phyloP scores from a whole-genome alignment of 495 filamentous ascomycete species.

The Aspergillus affinis region DNA sequence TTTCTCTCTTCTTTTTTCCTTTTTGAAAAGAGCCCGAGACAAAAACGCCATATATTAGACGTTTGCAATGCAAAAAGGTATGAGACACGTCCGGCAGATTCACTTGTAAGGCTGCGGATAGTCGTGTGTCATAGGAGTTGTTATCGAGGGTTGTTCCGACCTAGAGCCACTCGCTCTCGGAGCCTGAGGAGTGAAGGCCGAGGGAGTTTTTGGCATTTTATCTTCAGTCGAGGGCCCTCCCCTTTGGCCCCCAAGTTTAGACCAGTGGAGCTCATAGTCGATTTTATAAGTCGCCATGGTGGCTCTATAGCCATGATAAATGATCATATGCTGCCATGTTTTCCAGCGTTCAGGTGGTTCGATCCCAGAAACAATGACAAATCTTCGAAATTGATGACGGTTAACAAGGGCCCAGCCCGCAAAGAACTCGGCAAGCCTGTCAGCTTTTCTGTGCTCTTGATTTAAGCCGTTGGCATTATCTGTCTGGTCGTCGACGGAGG shows the following conservation, averaged over 20 bases:
- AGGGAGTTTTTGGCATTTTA: neutral
- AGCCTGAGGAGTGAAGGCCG: constrained; percentile 2
- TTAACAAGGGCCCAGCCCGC: constrained; percentile 43
- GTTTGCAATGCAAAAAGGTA: neutral
- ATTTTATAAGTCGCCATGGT: constrained; percentile 20
- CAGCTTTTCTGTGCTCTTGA: constrained; percentile 31
- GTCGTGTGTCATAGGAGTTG: neutral
- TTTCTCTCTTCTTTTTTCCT: no score
- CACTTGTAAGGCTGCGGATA: constrained; percentile 5
- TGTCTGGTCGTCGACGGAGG: constrained; percentile 18
- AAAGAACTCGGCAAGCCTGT: constrained; percentile 44
- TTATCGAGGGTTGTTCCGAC: neutral
- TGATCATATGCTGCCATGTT: constrained; percentile 36
- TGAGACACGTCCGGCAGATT: neutral
- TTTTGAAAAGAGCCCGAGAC: neutral
- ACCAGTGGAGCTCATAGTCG: constrained; percentile 18
- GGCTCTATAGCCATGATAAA: constrained; percentile 15
- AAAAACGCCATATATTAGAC: neutral
- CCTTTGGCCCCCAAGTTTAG: neutral
- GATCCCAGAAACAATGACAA: constrained; percentile 24
- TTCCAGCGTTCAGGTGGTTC: constrained; percentile 29
- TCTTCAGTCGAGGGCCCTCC: neutral
- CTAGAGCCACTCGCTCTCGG: neutral
- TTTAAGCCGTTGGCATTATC: constrained; percentile 21
- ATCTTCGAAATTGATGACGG: constrained; percentile 33